These are phyloP conservation scores for Xylariales sp. DNA, from an alignment of 2,329 filamentous ascomycete species.

Conservation along the genomic window DNA sequence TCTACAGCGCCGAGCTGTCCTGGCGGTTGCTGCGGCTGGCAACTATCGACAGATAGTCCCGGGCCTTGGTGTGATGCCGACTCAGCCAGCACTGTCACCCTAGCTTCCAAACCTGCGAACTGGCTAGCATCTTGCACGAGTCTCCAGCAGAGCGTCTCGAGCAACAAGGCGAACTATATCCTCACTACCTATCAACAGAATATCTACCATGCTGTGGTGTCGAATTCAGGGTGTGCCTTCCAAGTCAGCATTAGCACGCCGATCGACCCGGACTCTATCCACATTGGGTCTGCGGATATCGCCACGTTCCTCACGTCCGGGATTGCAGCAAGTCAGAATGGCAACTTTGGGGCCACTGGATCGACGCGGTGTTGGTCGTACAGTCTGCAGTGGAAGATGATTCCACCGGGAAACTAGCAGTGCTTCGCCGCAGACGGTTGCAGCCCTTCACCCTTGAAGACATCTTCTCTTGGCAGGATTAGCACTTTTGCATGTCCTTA, in stretches of 20 bases:
- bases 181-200: slow-evolving; percentile 1
- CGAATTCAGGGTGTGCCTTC: not conserved
- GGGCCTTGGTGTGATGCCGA: not conserved
- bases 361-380: slow-evolving; percentile 7
- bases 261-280: slow-evolving; percentile 1
- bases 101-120: not conserved
- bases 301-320: not conserved
- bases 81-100: not conserved
- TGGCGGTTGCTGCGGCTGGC: slow-evolving; percentile 8
- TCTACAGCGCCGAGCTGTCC: slow-evolving; percentile 2
- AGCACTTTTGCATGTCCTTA: no score
- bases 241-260: slow-evolving; percentile 5
- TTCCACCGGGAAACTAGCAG: slow-evolving; percentile 5
- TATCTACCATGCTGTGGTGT: slow-evolving; percentile 1
- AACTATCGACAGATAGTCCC: not conserved
- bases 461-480: no score
- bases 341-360: not conserved
- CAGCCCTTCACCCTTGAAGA: no score
- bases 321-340: not conserved
- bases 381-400: slow-evolving; percentile 3
- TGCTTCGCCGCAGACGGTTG: no score
- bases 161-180: not conserved
- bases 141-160: not conserved
- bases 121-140: slow-evolving; percentile 1
- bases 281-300: not conserved